Percentiles rank a stretch among this genome's conserved stretches.
phyloP scores from a whole-genome alignment of 2,329 filamentous ascomycete genomes.

The Orbilia javanica region DNA sequence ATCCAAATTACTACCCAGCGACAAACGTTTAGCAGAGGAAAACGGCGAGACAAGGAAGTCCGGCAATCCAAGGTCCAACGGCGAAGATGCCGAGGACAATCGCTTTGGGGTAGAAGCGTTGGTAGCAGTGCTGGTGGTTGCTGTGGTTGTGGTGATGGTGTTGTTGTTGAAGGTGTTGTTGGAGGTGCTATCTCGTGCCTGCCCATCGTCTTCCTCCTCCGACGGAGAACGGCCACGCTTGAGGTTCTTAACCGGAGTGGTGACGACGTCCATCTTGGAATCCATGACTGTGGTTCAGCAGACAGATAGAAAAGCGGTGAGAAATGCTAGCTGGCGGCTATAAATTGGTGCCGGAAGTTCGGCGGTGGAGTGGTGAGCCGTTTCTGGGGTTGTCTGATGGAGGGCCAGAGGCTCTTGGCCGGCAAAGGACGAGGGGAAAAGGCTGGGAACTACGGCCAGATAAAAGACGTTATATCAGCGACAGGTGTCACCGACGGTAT shows the following conservation, averaged over 20 bases:
- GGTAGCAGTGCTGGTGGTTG: not conserved
- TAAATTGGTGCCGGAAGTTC: slow-evolving; percentile 1
- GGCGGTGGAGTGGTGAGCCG: not conserved
- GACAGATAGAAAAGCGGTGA: not conserved
- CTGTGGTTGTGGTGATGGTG: not conserved
- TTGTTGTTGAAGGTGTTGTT: slow-evolving; percentile 5
- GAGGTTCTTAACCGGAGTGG: slow-evolving; percentile 30
- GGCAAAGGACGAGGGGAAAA: not conserved
- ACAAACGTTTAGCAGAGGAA: slow-evolving; percentile 11
- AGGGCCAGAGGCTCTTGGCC: slow-evolving; percentile 1
- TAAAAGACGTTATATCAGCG: not conserved
- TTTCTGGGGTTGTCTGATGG: not conserved
- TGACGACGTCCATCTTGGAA: slow-evolving; percentile 19
- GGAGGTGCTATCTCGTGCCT: not conserved
- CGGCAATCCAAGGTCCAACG: slow-evolving; percentile 28
- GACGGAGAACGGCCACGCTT: slow-evolving; percentile 45
- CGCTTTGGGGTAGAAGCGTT: not conserved
- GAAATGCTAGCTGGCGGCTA: not conserved
- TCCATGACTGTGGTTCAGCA: slow-evolving; percentile 5
- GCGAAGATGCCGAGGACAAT: not conserved
- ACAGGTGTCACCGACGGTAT: not conserved
- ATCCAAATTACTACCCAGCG: slow-evolving; percentile 7
- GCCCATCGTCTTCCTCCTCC: slow-evolving; percentile 23
- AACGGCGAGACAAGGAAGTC: slow-evolving; percentile 32
- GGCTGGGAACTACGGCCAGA: not conserved